Evolutionary conservation across 306 rosid genomes (phyloP), one percentile per base, ranked within the genome.

Genomic region (Amphicarpaea edgeworthii): DNA sequence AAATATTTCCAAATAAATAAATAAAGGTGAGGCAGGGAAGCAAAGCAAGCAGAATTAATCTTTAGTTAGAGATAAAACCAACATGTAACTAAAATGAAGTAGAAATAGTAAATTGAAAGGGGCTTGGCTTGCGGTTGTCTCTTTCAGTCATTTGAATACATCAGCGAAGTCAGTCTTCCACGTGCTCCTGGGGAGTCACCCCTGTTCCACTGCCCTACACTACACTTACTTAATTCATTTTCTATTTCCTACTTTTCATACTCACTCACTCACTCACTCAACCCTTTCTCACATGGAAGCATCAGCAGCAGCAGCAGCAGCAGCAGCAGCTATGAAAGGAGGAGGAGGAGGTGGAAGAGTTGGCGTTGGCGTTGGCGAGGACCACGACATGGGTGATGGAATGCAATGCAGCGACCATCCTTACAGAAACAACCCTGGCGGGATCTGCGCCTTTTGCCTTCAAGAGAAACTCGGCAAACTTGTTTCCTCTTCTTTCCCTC

Each of bases 391-490:
- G 69, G 85, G 79, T 0, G 97, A 95, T 45, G 97, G 97, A 7
- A 90, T 92, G 97, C 97, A 88, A 74, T 92, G 99, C 86, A 89
- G 54, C 8, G 90, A 90, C 61, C 99, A 95, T 76, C 97, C 97
- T 1, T 90, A 40, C 61, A 82, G 90, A 59, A 92, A 61, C 80
- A 95, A 95, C 87, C 91, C 96, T 0, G 97, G 97, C n/a, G 99
- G 97, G 58, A 95, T 95, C 93, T 95, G 97, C 17, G 92, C 99
- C 32, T 82, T 90, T 40, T 95, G 99, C 70, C 97, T 95, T 10
- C 99, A 95, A 37, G 99, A 92, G 41, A 95, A 92, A 85, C 97
- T 95, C 4, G 99, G 97, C 3, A 95, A 92, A 77, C 93, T 95
- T 1, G 90, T 95, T 8, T 90, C 97, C 12, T 92, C 98, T 12